A percentile compares a stretch with the other conserved stretches of the same genome.
phyloP scores from a whole-genome alignment of 805 yeast species.

The Teunomyces aglyptinius region DNA sequence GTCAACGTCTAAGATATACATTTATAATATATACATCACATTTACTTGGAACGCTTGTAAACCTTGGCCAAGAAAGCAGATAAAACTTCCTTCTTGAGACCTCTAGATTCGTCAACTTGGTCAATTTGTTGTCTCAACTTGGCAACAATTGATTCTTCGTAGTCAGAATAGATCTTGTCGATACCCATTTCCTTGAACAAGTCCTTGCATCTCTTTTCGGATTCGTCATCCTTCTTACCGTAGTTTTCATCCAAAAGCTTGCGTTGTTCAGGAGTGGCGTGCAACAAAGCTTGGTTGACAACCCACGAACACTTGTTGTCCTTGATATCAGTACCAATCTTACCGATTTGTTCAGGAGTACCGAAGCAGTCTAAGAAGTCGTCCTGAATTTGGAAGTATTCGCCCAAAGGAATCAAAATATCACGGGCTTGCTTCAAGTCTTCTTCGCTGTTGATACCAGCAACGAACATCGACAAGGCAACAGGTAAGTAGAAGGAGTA shows the following conservation, averaged over 20 bases:
- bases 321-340: constrained; percentile 96
- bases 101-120: constrained; percentile 82
- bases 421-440: constrained; percentile 88
- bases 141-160: constrained; percentile 75
- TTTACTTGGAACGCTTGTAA: constrained; percentile 86
- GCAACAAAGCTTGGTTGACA: constrained; percentile 83
- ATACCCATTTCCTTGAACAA: constrained; percentile 74
- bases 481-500: constrained; percentile 97
- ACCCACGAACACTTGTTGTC: constrained; percentile 99
- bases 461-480: constrained; percentile 91
- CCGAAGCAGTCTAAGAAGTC: constrained; percentile 97
- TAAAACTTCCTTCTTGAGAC: constrained; percentile 88
- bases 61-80: constrained; percentile 83
- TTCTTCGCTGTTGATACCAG: constrained; percentile 66
- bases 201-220: constrained; percentile 68
- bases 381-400: constrained; percentile 98
- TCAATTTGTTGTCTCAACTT: constrained; percentile 65
- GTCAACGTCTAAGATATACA: constrained; percentile 38
- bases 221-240: constrained; percentile 72
- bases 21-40: neutral
- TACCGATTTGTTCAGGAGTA: constrained; percentile 95
- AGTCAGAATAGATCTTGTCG: constrained; percentile 66
- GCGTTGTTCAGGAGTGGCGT: constrained; percentile 80
- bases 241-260: constrained; percentile 79
- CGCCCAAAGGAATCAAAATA: constrained; percentile 91